Conservation (phyloP, 2,329 filamentous ascomycete species). For the Paecilomyces formosus region DNA sequence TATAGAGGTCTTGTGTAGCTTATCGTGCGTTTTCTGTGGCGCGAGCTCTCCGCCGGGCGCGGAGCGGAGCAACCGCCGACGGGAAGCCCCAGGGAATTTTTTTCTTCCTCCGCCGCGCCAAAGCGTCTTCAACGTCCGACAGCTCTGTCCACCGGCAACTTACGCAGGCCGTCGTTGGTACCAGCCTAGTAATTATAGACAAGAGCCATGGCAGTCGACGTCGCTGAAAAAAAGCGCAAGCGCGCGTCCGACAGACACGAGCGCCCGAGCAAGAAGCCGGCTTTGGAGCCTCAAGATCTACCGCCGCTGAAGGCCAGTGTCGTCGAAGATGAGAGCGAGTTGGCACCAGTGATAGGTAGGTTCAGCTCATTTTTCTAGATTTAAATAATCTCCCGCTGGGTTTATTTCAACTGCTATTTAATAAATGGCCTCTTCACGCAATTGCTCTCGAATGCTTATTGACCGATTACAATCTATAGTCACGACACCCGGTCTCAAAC, state of each 20-base stretch:
- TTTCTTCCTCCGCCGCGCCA: not conserved
- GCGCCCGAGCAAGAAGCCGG: constrained; percentile 42
- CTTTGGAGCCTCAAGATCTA: constrained; percentile 28
- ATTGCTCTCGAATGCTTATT: not conserved
- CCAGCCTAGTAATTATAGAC: not conserved
- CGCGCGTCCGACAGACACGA: constrained; percentile 37
- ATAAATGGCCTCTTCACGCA: not conserved
- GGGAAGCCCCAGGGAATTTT: not conserved
- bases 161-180: not conserved
- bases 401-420: not conserved
- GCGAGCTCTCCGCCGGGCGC: not conserved
- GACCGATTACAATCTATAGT: constrained; percentile 12
- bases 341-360: constrained; percentile 46
- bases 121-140: not conserved
- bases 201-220: constrained; percentile 23
- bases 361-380: not conserved
- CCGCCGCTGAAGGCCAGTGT: constrained; percentile 38
- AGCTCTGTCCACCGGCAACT: not conserved
- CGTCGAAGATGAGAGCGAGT: constrained; percentile 39
- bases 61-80: not conserved
- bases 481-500: constrained; percentile 26
- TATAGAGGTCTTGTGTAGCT: not conserved
- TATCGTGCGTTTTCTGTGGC: not conserved
- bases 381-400: not conserved
- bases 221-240: constrained; percentile 46